These are phyloP conservation scores for Zizania palustris DNA, from an alignment of 202 grass and related monocot species.

Conservation along the genomic window DNA sequence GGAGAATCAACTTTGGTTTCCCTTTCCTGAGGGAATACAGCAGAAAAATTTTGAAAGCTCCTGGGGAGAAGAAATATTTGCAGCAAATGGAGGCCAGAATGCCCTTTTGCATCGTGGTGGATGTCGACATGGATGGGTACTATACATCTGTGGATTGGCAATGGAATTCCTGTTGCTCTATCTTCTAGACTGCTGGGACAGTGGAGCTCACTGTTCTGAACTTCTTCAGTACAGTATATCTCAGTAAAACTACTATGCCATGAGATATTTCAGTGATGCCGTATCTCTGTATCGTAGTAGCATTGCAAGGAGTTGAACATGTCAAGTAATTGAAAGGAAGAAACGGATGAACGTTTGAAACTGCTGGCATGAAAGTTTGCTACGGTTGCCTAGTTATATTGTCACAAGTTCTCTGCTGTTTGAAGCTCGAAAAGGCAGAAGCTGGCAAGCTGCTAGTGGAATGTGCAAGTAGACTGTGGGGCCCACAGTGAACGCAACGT, in stretches of 20 bases:
- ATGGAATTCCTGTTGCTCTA: background rate
- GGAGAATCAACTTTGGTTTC: conserved; percentile 10
- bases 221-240: background rate
- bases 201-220: background rate
- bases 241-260: background rate
- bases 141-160: conserved; percentile 8
- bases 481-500: background rate
- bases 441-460: background rate
- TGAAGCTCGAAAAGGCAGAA: background rate
- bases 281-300: no score
- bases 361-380: no score
- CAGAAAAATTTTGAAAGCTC: background rate
- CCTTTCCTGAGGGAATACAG: conserved; percentile 23
- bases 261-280: no score
- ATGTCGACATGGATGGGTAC: conserved; percentile 35
- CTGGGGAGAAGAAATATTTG: no score
- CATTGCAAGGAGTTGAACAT: no score
- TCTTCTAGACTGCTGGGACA: background rate
- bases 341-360: no score
- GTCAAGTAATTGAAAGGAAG: background rate
- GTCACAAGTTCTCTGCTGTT: no score
- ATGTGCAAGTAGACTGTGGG: background rate
- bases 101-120: conserved; percentile 5
- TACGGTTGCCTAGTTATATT: no score
- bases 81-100: background rate